Percentiles rank a stretch among this genome's conserved stretches.
Evolutionary conservation across 2,329 filamentous ascomycete genomes (phyloP).

Genomic region (Westerdykella aurantiaca): DNA sequence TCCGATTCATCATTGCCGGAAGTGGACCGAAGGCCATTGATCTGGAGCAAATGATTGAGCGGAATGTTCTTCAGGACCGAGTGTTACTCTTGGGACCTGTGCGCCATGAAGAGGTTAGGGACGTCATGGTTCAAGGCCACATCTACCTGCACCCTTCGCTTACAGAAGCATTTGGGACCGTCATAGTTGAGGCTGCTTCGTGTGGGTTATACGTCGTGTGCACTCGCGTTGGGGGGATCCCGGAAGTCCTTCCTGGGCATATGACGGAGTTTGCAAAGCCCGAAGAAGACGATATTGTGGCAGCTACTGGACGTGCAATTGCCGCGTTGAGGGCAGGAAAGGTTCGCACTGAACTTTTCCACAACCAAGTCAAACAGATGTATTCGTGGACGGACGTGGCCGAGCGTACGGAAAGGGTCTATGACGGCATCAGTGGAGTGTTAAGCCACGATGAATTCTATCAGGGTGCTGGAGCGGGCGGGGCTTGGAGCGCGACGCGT

Average conservation of each 20-base stretch:
- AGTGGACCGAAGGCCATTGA: conserved; percentile 96
- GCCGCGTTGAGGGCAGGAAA: conserved; percentile 76
- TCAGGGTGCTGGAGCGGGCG: conserved; percentile 66
- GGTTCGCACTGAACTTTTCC: conserved; percentile 87
- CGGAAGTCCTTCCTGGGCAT: conserved; percentile 87
- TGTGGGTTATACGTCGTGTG: conserved; percentile 96
- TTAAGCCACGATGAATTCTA: conserved; percentile 85
- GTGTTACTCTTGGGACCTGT: conserved; percentile 89
- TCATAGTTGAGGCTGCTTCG: conserved; percentile 93
- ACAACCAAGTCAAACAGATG: conserved; percentile 96
- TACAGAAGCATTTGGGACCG: conserved; percentile 95
- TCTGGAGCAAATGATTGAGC: conserved; percentile 95
- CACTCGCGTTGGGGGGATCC: conserved; percentile 92
- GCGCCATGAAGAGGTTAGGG: conserved; percentile 90
- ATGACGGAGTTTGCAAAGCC: conserved; percentile 98
- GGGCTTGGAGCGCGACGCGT: conserved; percentile 62
- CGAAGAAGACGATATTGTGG: conserved; percentile 90
- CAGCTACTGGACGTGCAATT: conserved; percentile 84
- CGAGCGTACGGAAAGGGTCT: conserved; percentile 86
- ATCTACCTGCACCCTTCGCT: conserved; percentile 94
- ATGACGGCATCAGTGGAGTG: conserved; percentile 85
- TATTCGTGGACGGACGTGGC: conserved; percentile 98
- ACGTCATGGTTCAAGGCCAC: conserved; percentile 95
- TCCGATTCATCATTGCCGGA: conserved; percentile 93
- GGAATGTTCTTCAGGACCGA: conserved; percentile 86